A percentile compares a stretch with the other conserved stretches of the same genome.
Evolutionary conservation across 768 basidiomycete genomes (phyloP).

Genomic region (Suillus subluteus): DNA sequence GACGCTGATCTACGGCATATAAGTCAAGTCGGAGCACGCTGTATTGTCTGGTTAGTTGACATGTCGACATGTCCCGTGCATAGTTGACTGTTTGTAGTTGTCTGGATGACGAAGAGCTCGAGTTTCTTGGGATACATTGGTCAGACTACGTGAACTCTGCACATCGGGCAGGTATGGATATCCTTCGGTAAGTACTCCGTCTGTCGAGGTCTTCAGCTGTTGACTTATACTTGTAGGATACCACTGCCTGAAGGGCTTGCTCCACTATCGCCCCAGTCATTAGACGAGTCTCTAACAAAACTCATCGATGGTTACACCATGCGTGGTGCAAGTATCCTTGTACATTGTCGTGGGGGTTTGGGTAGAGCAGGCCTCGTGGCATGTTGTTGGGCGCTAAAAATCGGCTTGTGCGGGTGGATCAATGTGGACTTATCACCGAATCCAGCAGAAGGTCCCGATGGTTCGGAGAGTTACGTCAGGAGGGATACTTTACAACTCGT

Average conservation of each 20-base stretch:
- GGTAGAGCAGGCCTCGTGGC: slow-evolving; percentile 92
- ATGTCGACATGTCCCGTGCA: background rate
- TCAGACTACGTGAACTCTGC: slow-evolving; percentile 70
- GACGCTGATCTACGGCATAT: slow-evolving; percentile 77
- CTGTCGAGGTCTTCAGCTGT: slow-evolving; percentile 4
- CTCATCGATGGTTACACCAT: slow-evolving; percentile 77
- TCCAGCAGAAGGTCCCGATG: slow-evolving; percentile 2
- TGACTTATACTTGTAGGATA: slow-evolving; percentile 50
- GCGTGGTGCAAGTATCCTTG: slow-evolving; percentile 69
- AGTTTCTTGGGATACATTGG: slow-evolving; percentile 88
- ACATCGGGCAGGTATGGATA: slow-evolving; percentile 48
- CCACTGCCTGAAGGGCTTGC: slow-evolving; percentile 91
- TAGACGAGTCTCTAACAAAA: slow-evolving; percentile 69
- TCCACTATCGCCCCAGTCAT: slow-evolving; percentile 56
- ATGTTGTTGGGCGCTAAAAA: slow-evolving; percentile 89
- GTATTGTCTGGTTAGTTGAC: slow-evolving; percentile 74
- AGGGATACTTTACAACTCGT: slow-evolving; percentile 66
- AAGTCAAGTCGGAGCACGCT: slow-evolving; percentile 70
- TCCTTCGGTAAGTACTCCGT: slow-evolving; percentile 55
- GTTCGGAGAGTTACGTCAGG: slow-evolving; percentile 26
- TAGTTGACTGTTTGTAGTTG: slow-evolving; percentile 51
- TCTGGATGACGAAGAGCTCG: slow-evolving; percentile 82
- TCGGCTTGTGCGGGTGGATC: slow-evolving; percentile 84
- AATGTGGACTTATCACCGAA: slow-evolving; percentile 26
- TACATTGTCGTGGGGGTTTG: slow-evolving; percentile 93